Base-by-base conservation (phyloP, 805 yeast genomes). In the Schwanniomyces polymorphus region DNA sequence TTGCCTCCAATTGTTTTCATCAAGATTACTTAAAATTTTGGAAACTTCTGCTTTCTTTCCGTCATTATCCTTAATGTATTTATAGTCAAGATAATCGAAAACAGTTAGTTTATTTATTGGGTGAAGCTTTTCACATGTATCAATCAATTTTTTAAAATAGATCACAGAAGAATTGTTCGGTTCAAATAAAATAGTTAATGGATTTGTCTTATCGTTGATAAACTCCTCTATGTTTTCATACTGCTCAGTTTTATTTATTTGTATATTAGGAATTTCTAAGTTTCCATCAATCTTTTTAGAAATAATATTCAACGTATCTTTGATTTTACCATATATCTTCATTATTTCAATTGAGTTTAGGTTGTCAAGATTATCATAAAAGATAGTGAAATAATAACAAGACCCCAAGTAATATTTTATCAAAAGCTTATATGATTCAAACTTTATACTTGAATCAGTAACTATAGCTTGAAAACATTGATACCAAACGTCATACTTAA, bases 91-190 rank as follows among this genome's bases (percentile, higher is more conserved):
- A 45, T 54, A 72, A 26, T 61, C 58, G 4, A 43, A 44, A n/a
- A 72, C 55, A 1, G 73, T 63, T n/a, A 68, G 56, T 29, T 64
- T 67, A 41, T 64, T 68, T 34, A 66, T 59, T 0, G 74, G 67
- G 43, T 61, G 70, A 18, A 73, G 56, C 37, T 56, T 58, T 34
- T 63, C 63, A 50, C 75, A 71, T 1, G 66, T 62, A 5, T 57
- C 53, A 4, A 69, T 49, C 14, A 55, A 54, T 16, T 59, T 50
- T 5, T 57, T 54, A 26, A 69, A 50, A 3, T 47, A 41, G 1
- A 48, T 43, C 1, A 64, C 27, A 7, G 55, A 50, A 14, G 48
- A 53, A 17, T 52, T 53, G 11, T 48, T 49, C 1, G 64, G 59
- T 9, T 46, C 49, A n/a, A 66, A 37, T 7, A 62, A 46, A 12